Conservation (phyloP, 441 rosid species). For the Gossypium laxum region DNA sequence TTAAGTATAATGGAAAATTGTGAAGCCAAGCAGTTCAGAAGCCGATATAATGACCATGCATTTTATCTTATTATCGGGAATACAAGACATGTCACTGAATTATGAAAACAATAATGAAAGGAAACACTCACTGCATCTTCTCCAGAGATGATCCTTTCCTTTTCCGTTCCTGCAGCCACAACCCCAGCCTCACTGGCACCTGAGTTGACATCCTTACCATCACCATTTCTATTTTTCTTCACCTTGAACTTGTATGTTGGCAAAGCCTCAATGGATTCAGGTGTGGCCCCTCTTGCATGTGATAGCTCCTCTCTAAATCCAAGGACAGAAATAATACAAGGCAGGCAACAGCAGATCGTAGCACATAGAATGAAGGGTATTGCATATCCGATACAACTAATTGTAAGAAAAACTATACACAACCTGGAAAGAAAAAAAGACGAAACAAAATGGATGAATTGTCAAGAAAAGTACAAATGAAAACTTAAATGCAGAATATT, state of each 20-base stretch:
- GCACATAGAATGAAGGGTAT: conserved; percentile 97
- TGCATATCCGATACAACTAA: conserved; percentile 94
- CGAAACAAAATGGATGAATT: not conserved
- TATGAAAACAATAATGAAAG: not conserved
- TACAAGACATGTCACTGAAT: not conserved
- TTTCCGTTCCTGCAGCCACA: conserved; percentile 87
- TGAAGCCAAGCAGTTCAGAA: not conserved
- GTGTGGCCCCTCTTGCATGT: conserved; percentile 80
- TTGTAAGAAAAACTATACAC: conserved; percentile 84
- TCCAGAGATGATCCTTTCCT: conserved; percentile 67
- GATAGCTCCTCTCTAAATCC: conserved; percentile 84
- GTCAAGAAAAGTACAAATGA: not conserved
- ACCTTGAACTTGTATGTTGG: conserved; percentile 85
- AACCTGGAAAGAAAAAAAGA: conserved; percentile 40
- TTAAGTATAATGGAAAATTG: not conserved
- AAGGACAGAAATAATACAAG: conserved; percentile 79
- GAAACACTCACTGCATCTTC: conserved; percentile 76
- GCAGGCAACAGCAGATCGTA: conserved; percentile 91
- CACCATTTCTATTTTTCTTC: conserved; percentile 44
- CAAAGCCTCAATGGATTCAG: conserved; percentile 75
- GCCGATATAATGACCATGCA: too few relatives aligned
- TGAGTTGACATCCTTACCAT: conserved; percentile 33
- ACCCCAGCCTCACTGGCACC: conserved; percentile 62
- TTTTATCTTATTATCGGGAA: not conserved
- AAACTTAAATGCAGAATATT: not conserved